Evolutionary conservation across 1,139 yeast species (phyloP), one percentile per base, ranked within the genome.

Genomic region (Yamadazyma triangularis): DNA sequence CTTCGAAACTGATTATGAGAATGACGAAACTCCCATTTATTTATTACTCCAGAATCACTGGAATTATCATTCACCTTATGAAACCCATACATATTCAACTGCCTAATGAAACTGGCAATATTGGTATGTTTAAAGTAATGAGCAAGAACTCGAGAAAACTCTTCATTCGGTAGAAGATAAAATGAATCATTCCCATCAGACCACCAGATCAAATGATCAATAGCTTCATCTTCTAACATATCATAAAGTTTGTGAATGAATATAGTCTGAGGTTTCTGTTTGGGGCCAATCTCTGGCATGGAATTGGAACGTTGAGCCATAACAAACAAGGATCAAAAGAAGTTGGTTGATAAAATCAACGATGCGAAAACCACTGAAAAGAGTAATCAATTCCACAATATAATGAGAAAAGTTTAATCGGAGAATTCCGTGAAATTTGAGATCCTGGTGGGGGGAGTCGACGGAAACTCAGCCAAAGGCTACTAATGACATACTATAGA

Each of bases 101-200:
- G 91, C 33, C 91, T 69, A 16, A 82, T 84, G 53, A 82, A 82
- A n/a, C 85, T 77, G 1, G 89, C 85, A 31, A 81, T 80, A 48
- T 82, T 82, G 25, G 86, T 79, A 51, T 82, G 91, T 50, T 82
- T 82, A 58, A 82, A 82, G 54, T 79, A 82, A 31, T 68, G 73
- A 29, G 83, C 72, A 40, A 82, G 58, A 15, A 77, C 73, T 45
- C 70, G 66, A 33, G 82, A 73, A 40, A 81, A 79, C 33, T 77
- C 79, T 42, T 79, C 82, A 27, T 75, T 74, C 3, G 72, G 72
- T 16, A 58, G 47, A 8, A 67, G 50, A 35, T 58, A 63, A 38
- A 67, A 67, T 19, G 69, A 58, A 38, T 64, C 72, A 33, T 48
- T 47, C 30, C 51, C 38, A 3, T 56, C 50, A 8, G 64, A 39